A percentile compares a stretch with the other conserved stretches of the same genome.
Conservation (phyloP, 306 rosid species). For the Cucurbita argyrosperma region DNA sequence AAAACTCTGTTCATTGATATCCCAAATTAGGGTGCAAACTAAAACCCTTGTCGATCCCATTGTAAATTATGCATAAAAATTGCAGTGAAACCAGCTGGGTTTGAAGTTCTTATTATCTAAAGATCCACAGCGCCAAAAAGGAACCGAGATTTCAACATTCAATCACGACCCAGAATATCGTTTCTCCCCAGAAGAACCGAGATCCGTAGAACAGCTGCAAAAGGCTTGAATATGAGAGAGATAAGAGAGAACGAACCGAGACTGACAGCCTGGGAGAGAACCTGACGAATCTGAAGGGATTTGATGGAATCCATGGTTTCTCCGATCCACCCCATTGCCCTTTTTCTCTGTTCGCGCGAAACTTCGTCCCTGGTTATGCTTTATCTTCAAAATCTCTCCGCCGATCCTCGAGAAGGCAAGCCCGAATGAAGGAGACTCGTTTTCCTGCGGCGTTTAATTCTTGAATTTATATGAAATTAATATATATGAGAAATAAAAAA, state of each 20-base stretch:
- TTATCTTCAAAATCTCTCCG: background rate
- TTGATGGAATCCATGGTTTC: conserved; percentile 35
- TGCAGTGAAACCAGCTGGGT: background rate
- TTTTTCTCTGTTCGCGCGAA: background rate
- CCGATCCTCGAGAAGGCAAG: background rate
- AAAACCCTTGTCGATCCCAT: background rate
- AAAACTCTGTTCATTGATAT: background rate
- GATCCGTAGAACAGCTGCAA: background rate
- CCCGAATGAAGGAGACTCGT: background rate
- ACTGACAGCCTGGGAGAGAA: conserved; percentile 28
- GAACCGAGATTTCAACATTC: background rate
- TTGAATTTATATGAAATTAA: background rate
- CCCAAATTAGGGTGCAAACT: background rate
- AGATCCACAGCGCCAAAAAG: background rate
- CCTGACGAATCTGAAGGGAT: conserved; percentile 38
- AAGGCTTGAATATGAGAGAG: background rate
- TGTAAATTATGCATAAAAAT: background rate
- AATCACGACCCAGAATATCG: background rate
- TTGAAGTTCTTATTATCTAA: background rate
- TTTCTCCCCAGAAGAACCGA: background rate
- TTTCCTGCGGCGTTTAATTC: background rate
- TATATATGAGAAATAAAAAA: background rate
- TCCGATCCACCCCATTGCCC: conserved; percentile 36
- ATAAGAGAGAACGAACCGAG: conserved; percentile 22
- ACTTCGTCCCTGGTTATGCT: background rate